Evolutionary conservation across 192 early-diverging fungal genomes (phyloP).

Genomic region (Podila clonocystis): DNA sequence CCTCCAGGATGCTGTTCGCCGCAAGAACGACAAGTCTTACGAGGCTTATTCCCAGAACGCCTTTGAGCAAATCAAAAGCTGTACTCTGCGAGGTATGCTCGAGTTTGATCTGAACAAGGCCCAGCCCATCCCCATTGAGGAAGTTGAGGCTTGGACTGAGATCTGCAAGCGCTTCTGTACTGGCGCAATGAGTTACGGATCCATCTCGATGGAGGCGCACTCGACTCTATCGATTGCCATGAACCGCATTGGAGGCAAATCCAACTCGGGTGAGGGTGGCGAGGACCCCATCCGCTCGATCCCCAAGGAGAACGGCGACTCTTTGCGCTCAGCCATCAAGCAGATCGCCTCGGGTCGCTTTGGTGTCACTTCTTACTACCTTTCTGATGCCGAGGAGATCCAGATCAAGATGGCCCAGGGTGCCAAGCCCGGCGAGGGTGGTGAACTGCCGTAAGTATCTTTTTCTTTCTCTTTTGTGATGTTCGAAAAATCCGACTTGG

Average conservation of each 20-base stretch:
- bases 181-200: constrained; percentile 99
- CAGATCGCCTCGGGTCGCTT: constrained; percentile 99
- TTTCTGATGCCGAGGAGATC: constrained; percentile 94
- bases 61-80: constrained; percentile 84
- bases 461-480: constrained; percentile 5
- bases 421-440: constrained; percentile 98
- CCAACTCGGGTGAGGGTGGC: constrained; percentile 99
- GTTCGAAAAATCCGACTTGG: not conserved
- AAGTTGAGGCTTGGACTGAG: constrained; percentile 96
- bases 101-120: constrained; percentile 85
- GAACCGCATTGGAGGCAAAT: constrained; percentile 97
- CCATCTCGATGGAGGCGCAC: constrained; percentile 95
- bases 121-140: constrained; percentile 84
- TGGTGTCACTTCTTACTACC: constrained; percentile 95
- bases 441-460: constrained; percentile 71
- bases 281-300: constrained; percentile 90
- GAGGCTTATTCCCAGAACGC: constrained; percentile 83
- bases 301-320: constrained; percentile 76
- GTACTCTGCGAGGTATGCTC: constrained; percentile 94
- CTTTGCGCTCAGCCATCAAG: constrained; percentile 95
- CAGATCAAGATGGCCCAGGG: constrained; percentile 99
- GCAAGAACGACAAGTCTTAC: constrained; percentile 91
- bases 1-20: constrained; percentile 94
- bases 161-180: constrained; percentile 98
- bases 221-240: constrained; percentile 92